Evolutionary conservation across 2,329 filamentous ascomycete genomes (phyloP).

Genomic region (Fonsecaea nubica): DNA sequence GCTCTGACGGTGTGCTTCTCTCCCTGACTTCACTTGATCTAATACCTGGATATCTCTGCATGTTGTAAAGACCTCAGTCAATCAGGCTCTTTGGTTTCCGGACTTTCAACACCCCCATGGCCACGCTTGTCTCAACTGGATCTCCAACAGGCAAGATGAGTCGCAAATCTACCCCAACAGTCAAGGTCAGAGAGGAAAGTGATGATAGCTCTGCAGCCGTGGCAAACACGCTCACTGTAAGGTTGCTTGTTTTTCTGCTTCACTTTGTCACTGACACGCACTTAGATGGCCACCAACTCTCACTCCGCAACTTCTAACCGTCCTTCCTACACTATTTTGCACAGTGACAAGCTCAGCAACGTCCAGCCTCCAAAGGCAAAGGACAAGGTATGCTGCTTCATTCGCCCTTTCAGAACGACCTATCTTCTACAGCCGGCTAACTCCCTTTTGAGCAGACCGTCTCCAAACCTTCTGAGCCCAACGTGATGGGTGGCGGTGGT

Average conservation of each 20-base stretch:
- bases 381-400: conserved; percentile 29
- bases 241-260: conserved; percentile 12
- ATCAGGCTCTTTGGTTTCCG: conserved; percentile 2
- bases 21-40: conserved; percentile 24
- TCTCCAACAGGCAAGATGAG: conserved; percentile 34
- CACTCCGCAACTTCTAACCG: conserved; percentile 19
- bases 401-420: conserved; percentile 1
- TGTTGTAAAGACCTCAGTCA: conserved; percentile 25
- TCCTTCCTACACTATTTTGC: conserved; percentile 27
- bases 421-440: neutral
- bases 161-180: conserved; percentile 37
- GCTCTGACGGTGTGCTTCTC: conserved; percentile 23
- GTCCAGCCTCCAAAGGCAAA: conserved; percentile 30
- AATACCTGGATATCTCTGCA: conserved; percentile 34
- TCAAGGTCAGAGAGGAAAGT: conserved; percentile 36
- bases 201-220: conserved; percentile 24
- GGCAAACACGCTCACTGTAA: conserved; percentile 29
- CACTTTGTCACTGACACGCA: conserved; percentile 22
- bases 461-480: conserved; percentile 41
- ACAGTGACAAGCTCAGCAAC: conserved; percentile 33
- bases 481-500: conserved; percentile 44
- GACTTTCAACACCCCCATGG: conserved; percentile 26
- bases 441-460: conserved; percentile 9
- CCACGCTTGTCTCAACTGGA: conserved; percentile 33
- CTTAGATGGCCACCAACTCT: conserved; percentile 42